These are phyloP conservation scores for Epichloe scottii DNA, from an alignment of 2,329 filamentous ascomycete species.

Conservation along the genomic window DNA sequence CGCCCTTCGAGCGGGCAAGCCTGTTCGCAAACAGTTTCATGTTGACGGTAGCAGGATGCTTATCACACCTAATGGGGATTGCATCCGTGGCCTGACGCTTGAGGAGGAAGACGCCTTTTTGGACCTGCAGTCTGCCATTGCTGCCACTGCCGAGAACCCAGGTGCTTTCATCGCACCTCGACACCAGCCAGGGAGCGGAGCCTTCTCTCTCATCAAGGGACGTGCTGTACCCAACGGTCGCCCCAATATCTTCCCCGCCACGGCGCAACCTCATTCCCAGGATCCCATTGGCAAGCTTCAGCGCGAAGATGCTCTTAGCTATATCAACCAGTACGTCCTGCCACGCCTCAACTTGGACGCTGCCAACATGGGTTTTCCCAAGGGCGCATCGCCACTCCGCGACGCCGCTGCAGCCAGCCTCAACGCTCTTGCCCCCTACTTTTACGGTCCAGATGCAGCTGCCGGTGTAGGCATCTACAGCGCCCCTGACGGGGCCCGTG, in stretches of 20 bases:
- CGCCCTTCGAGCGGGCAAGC: slow-evolving; percentile 39
- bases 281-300: slow-evolving; percentile 54
- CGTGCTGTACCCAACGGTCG: slow-evolving; percentile 52
- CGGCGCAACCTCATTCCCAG: slow-evolving; percentile 32
- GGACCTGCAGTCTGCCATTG: slow-evolving; percentile 50
- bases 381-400: slow-evolving; percentile 25
- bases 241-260: slow-evolving; percentile 47
- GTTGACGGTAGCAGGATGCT: slow-evolving; percentile 55
- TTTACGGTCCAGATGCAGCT: slow-evolving; percentile 35
- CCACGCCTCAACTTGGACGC: slow-evolving; percentile 44
- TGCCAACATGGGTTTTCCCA: slow-evolving; percentile 30
- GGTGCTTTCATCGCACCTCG: slow-evolving; percentile 43
- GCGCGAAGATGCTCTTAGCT: slow-evolving; percentile 52
- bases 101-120: slow-evolving; percentile 62
- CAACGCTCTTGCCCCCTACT: slow-evolving; percentile 43
- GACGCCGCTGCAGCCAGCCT: slow-evolving; percentile 37
- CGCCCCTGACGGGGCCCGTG: slow-evolving; percentile 22
- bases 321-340: slow-evolving; percentile 57
- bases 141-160: slow-evolving; percentile 35
- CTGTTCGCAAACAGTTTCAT: slow-evolving; percentile 44
- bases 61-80: slow-evolving; percentile 64
- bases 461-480: slow-evolving; percentile 33
- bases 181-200: slow-evolving; percentile 39
- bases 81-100: slow-evolving; percentile 56
- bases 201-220: slow-evolving; percentile 51